These are phyloP conservation scores for Sarocladium brachiariae DNA, from an alignment of 2,329 filamentous ascomycete species.

Conservation along the genomic window DNA sequence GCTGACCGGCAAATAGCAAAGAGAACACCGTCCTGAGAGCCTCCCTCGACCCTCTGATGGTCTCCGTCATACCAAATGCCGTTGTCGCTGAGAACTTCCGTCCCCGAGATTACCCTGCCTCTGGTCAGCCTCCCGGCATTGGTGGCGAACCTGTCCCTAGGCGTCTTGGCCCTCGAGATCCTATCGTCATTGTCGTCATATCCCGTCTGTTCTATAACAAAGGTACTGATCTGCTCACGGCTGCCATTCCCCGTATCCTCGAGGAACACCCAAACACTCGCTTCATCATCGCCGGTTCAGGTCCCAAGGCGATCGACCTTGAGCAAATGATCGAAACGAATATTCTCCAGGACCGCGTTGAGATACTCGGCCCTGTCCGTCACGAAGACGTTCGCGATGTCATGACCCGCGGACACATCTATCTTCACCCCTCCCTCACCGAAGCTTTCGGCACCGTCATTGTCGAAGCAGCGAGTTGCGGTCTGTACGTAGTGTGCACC, in stretches of 20 bases:
- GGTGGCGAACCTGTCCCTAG: constrained; percentile 48
- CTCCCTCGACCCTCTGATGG: constrained; percentile 91
- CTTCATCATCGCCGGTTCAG: constrained; percentile 93
- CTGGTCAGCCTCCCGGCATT: constrained; percentile 25
- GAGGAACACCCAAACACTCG: constrained; percentile 85
- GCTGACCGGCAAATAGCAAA: constrained; percentile 52
- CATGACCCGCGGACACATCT: constrained; percentile 95
- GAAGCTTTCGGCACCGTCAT: constrained; percentile 98
- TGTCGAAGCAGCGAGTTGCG: constrained; percentile 92
- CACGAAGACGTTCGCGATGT: constrained; percentile 97
- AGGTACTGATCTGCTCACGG: constrained; percentile 93
- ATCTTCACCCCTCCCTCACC: constrained; percentile 88
- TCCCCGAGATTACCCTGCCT: constrained; percentile 44
- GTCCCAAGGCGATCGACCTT: constrained; percentile 92
- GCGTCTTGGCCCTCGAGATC: constrained; percentile 72
- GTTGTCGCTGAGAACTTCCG: constrained; percentile 95
- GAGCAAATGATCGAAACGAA: constrained; percentile 98
- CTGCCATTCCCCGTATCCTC: constrained; percentile 87
- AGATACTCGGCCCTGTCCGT: constrained; percentile 83
- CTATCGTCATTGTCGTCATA: constrained; percentile 93
- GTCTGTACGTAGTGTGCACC: constrained; percentile 92
- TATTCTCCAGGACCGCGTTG: constrained; percentile 86
- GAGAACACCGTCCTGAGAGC: constrained; percentile 95
- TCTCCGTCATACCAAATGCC: constrained; percentile 95
- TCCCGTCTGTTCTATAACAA: constrained; percentile 99